Evolutionary conservation across 2,329 filamentous ascomycete species (phyloP), one percentile per base, ranked within the genome.

Genomic region (Exophiala xenobiotica): DNA sequence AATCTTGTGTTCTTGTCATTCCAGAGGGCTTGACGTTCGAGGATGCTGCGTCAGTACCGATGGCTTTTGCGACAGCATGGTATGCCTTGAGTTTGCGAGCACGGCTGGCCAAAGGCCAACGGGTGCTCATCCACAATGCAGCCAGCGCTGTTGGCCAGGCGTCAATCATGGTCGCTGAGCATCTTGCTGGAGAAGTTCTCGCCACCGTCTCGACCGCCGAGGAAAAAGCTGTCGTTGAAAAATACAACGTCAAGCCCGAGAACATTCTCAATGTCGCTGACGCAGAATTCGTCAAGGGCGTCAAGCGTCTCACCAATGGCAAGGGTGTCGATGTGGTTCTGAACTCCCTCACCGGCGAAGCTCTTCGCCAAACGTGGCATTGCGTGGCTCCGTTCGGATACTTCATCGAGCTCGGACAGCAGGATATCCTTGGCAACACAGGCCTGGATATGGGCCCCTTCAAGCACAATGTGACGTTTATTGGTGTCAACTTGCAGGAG

Each of bases 261-360:
- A 19, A 22, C 20, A 31, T 42, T 19, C 23, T 33, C 26, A 31
- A 14, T 20, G 23, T 24, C n/a, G 42, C 16, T 14, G 37, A 31
- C 41, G 8, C 31, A 3, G 38, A 45, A 2, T 71, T 72, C 43
- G 37, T 39, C 1, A 14, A 45, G 0, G 58, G 53, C 3, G 35
- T 70, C 7, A 52, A 62, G 48, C 7, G 37, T 1, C 49, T 42
- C 1, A 71, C 68, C 0, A 49, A 59, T 8, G 63, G 63, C 3
- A 31, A 49, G 2, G 69, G 69, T 3, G 66, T 70, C 16, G 69
- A 71, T 52, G 35, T 68, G 1, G 60, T 69, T 2, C 44, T 65
- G 11, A 64, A 64, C 46, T 59, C 54, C 1, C 52, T 63, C 1
- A 41, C 56, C 1, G 62, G 62, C 4, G 59, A 60, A 9, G 40